Base-by-base conservation (phyloP, 345 rosid genomes). In the Hypericum androsaemum region DNA sequence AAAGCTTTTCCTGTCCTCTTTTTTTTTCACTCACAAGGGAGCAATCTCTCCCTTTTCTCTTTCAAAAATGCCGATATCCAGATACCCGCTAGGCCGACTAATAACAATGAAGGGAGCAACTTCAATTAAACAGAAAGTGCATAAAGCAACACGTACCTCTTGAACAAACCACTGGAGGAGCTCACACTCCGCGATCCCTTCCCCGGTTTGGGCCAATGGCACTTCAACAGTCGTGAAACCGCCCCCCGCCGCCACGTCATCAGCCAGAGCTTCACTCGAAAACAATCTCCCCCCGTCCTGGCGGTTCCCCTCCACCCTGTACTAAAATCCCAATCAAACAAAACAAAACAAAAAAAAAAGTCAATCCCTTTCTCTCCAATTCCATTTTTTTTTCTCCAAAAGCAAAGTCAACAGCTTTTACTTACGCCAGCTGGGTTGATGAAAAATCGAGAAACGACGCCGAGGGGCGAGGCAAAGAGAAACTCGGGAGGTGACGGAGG, bases 121-220 rank as follows among this genome's bases (percentile, higher is more conserved):
- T 47, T 16, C 39, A 0, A 32, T n/a, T n/a, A 37, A 12, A 43
- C 15, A 39, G 37, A 32, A 16, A 36, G 52, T 36, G 9, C 2
- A 53, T 45, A 12, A 7, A 16, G 11, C 12, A 11, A 42, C 56
- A 61, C 74, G 66, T 61, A 82, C 98, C 96, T 90, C 89, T 61
- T 79, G 63, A 41, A 90, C 89, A 66, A 79, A 87, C 98, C 98
- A 90, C 59, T 79, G 79, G 46, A 90, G 80, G 47, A 90, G 85
- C 64, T 90, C 98, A 56, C 96, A 90, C 63, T 90, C 96, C 12
- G 98, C 96, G 65, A 90, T 90, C 47, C 98, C 96, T 75, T 90
- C 98, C 41, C 98, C 98, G 28, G 98, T 90, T 72, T 90, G 98
- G 12, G 98, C 98, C 11, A 84, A 68, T 37, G 95, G 96, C 40